Conservation (phyloP, 1,284 basidiomycete species). For the Boletus mariae region DNA sequence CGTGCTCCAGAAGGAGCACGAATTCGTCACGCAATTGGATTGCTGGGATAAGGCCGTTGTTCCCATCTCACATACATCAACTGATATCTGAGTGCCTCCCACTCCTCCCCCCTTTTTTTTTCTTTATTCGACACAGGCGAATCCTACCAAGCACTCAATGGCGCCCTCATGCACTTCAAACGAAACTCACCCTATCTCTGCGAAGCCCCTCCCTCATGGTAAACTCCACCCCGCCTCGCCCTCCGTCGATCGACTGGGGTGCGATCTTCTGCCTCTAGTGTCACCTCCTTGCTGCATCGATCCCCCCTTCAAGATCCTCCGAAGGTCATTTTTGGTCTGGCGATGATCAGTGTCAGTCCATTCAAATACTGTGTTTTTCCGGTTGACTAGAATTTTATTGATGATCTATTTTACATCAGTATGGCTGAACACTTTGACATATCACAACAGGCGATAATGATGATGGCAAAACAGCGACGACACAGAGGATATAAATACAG, state of each 20-base stretch:
- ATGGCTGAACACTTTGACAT: neutral
- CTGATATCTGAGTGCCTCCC: neutral
- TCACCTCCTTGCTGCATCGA: conserved; percentile 31
- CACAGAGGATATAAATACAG: neutral
- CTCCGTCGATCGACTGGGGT: conserved; percentile 89
- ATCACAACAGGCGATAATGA: neutral
- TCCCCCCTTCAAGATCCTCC: conserved; percentile 83
- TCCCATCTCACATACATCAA: neutral
- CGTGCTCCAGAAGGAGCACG: conserved; percentile 45
- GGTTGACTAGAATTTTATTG: neutral
- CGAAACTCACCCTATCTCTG: conserved; percentile 89
- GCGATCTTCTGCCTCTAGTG: conserved; percentile 81
- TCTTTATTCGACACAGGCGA: conserved; percentile 62
- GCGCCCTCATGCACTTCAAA: conserved; percentile 89
- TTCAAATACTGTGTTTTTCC: neutral
- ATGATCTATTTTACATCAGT: neutral
- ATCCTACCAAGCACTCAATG: conserved; percentile 82
- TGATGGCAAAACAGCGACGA: neutral
- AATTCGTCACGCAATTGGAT: conserved; percentile 87
- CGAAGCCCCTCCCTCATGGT: conserved; percentile 88
- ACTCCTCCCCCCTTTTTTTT: neutral
- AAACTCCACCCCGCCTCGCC: conserved; percentile 65
- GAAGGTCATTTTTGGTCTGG: conserved; percentile 57
- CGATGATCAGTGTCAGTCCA: neutral
- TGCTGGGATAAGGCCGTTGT: conserved; percentile 69